Percentiles rank a stretch among this genome's conserved stretches.
Evolutionary conservation across 352 stramenopile species (phyloP).

Genomic region (Ochromonadaceae sp.): DNA sequence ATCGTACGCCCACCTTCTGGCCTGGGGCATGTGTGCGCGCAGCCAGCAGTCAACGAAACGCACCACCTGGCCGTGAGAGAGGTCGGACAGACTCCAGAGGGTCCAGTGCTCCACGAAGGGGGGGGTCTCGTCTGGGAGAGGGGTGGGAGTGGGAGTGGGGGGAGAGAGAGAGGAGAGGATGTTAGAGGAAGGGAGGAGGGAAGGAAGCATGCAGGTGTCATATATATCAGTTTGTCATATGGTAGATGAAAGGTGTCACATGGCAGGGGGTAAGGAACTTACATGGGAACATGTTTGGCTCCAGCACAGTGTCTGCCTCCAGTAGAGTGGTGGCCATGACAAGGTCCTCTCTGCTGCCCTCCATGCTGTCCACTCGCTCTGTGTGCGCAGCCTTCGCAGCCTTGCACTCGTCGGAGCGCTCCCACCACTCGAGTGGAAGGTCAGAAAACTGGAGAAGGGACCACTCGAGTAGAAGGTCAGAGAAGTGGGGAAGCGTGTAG

Average conservation of each 20-base stretch:
- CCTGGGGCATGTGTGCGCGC: neutral
- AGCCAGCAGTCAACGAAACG: constrained; percentile 4
- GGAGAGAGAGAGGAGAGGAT: too few relatives aligned
- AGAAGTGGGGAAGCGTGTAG: too few relatives aligned
- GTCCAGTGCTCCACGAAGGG: constrained; percentile 2
- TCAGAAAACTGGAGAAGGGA: too few relatives aligned
- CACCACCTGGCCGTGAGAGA: neutral
- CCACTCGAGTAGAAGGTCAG: too few relatives aligned
- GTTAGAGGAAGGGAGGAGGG: too few relatives aligned
- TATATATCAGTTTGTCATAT: too few relatives aligned
- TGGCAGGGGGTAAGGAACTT: too few relatives aligned
- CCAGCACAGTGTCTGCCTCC: neutral
- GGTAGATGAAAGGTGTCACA: too few relatives aligned
- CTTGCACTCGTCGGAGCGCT: neutral
- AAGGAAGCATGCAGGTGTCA: too few relatives aligned
- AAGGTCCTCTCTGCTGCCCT: neutral
- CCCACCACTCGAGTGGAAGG: constrained; percentile 18
- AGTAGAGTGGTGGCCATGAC: constrained; percentile 4
- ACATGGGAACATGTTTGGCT: constrained; percentile 20
- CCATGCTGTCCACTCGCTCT: neutral
- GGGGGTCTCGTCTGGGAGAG: constrained; percentile 13
- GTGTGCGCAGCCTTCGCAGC: neutral
- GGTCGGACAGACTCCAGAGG: neutral
- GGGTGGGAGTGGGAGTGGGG: too few relatives aligned
- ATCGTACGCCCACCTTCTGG: constrained; percentile 15